Evolutionary conservation across 441 rosid genomes (phyloP).

Genomic region (Euphorbia schlechtendalii): DNA sequence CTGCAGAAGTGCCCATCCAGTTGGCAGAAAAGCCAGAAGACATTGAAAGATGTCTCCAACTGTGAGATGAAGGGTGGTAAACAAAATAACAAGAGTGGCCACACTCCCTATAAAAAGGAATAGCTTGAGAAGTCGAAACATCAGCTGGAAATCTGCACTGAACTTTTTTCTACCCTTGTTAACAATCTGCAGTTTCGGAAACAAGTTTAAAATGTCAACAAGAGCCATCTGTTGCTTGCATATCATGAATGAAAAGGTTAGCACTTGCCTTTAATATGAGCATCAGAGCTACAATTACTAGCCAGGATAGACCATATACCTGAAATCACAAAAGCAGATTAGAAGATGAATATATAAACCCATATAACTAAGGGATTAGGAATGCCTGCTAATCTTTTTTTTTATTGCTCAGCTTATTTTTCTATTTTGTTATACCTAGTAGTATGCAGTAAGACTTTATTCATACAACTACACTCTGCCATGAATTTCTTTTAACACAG

Average conservation of each 20-base stretch:
- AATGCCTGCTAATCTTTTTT: background rate
- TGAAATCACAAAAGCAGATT: constrained; percentile 26
- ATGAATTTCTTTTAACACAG: background rate
- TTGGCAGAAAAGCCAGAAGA: constrained; percentile 76
- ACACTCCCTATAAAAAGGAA: constrained; percentile 59
- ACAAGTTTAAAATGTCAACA: background rate
- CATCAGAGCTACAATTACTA: constrained; percentile 77
- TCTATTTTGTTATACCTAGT: background rate
- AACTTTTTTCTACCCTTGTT: constrained; percentile 97
- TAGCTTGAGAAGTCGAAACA: constrained; percentile 86
- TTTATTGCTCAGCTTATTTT: background rate
- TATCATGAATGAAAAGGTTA: constrained; percentile 3
- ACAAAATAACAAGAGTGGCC: constrained; percentile 55
- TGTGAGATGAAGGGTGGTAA: constrained; percentile 67
- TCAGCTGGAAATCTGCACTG: constrained; percentile 94
- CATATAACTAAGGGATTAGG: too few species aligned
- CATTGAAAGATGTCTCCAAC: constrained; percentile 83
- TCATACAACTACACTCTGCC: background rate
- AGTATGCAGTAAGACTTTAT: background rate
- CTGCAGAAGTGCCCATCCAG: constrained; percentile 97
- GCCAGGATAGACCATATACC: constrained; percentile 93
- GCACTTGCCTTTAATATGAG: constrained; percentile 64
- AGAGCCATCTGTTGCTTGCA: background rate
- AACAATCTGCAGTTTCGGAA: constrained; percentile 51
- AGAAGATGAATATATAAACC: constrained; percentile 5